Evolutionary conservation across 495 filamentous ascomycete species (phyloP).

Genomic region (Penicillium verhagenii): DNA sequence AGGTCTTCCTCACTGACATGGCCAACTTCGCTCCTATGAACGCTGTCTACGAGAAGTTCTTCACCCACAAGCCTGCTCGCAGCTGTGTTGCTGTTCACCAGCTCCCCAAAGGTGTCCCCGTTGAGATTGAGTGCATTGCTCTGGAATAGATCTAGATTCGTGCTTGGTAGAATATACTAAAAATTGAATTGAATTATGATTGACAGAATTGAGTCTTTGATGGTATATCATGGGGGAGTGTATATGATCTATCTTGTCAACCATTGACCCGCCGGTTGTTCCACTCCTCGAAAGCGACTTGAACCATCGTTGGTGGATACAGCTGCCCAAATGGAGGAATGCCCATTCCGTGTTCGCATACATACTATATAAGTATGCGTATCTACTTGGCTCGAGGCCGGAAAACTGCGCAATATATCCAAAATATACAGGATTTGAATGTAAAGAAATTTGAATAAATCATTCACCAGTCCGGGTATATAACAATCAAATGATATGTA

Average conservation of each 20-base stretch:
- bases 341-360: too few relatives aligned
- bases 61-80: slow-evolving; percentile 83
- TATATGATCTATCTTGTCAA: too few relatives aligned
- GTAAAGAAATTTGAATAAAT: not conserved
- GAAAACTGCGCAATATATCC: not conserved
- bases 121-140: slow-evolving; percentile 91
- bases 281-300: too few relatives aligned
- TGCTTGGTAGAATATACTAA: not conserved
- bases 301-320: not conserved
- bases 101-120: slow-evolving; percentile 83
- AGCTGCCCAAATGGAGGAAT: too few relatives aligned
- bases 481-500: slow-evolving; percentile 62
- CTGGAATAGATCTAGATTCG: slow-evolving; percentile 42
- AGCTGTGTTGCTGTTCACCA: slow-evolving; percentile 90
- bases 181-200: not conserved
- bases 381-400: not conserved
- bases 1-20: slow-evolving; percentile 86
- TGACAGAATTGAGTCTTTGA: not conserved
- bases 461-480: slow-evolving; percentile 6
- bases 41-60: slow-evolving; percentile 81
- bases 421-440: not conserved
- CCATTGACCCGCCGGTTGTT: too few relatives aligned
- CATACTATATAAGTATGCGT: too few relatives aligned
- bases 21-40: slow-evolving; percentile 85
- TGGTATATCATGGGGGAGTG: too few relatives aligned